Evolutionary conservation across 2,329 filamentous ascomycete species (phyloP).

Genomic region (Cercospora canescens): DNA sequence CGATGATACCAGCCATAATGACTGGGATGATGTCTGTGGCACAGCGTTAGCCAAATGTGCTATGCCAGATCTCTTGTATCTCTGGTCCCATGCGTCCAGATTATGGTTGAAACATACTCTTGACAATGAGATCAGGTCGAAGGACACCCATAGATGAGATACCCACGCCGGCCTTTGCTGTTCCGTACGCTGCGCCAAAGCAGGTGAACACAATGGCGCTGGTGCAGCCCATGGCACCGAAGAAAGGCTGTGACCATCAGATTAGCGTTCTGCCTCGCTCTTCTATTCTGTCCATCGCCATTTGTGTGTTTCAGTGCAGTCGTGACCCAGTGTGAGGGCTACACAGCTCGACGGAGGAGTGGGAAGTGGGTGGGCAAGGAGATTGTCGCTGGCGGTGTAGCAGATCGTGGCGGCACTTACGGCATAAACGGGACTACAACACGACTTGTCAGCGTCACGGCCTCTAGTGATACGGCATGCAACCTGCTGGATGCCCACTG

Average conservation of each 20-base stretch:
- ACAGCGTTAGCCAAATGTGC: conserved; percentile 18
- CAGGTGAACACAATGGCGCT: conserved; percentile 95
- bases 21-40: conserved; percentile 91
- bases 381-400: background rate
- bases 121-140: conserved; percentile 96
- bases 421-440: conserved; percentile 88
- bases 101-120: conserved; percentile 68
- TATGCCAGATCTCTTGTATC: background rate
- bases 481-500: background rate
- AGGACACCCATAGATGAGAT: conserved; percentile 98
- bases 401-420: conserved; percentile 64
- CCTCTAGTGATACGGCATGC: background rate
- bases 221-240: conserved; percentile 95
- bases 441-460: conserved; percentile 26
- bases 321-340: background rate
- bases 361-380: conserved; percentile 2
- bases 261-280: conserved; percentile 13
- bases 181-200: conserved; percentile 95
- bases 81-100: background rate
- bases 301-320: background rate
- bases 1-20: conserved; percentile 99
- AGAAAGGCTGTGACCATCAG: conserved; percentile 67
- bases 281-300: background rate
- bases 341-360: background rate
- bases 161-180: conserved; percentile 98